Evolutionary conservation across 306 rosid species (phyloP).

Genomic region (Acacia melanoxylon): DNA sequence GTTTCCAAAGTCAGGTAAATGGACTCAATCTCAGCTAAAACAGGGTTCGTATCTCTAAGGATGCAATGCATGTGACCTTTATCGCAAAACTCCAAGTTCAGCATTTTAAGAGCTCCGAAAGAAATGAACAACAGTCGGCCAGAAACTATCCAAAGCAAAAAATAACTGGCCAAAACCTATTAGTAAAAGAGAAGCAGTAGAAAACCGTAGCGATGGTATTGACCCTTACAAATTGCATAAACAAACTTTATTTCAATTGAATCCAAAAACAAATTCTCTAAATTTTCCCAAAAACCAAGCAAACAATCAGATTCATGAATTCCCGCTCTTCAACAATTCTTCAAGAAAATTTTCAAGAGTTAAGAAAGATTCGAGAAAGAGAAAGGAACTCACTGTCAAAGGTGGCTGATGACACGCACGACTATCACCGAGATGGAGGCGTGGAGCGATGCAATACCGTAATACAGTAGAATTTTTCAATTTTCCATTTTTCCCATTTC

Average conservation of each 20-base stretch:
- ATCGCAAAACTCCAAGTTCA: not conserved
- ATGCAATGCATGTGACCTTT: not conserved
- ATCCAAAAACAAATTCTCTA: not conserved
- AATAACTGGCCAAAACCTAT: not conserved
- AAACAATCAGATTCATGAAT: slow-evolving; percentile 2
- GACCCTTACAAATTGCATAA: not conserved
- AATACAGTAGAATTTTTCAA: not conserved
- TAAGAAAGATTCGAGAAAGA: not conserved
- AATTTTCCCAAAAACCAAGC: not conserved
- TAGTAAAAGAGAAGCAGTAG: not conserved
- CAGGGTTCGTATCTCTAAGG: not conserved
- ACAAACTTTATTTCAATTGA: not conserved
- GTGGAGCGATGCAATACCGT: not conserved
- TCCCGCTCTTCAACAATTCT: not conserved
- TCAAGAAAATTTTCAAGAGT: not conserved
- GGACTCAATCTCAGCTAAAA: not conserved
- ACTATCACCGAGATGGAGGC: not conserved
- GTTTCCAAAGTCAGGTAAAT: not conserved
- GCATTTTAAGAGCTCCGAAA: not conserved
- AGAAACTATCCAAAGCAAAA: not conserved
- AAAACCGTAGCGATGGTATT: not conserved
- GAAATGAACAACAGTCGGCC: not conserved
- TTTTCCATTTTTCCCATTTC: not conserved
- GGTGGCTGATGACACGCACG: not conserved
- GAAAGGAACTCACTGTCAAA: not conserved